phyloP scores from a whole-genome alignment of 2,329 filamentous ascomycete genomes.

The Kalmusia sp. region DNA sequence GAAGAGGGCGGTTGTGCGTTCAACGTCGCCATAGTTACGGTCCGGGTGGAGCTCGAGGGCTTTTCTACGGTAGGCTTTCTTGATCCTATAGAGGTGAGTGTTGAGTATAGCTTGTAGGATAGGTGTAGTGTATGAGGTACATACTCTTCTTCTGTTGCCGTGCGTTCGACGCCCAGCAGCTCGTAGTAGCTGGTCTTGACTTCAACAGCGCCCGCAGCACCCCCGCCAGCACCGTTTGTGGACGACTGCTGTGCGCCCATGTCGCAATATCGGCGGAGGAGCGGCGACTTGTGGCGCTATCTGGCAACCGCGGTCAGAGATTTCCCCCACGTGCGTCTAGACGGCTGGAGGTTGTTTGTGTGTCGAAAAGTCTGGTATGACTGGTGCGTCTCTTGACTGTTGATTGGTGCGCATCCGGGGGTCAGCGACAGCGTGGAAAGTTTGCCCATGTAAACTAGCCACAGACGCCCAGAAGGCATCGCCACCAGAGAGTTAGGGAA shows the following conservation, averaged over 20 bases:
- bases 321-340: slow-evolving; percentile 16
- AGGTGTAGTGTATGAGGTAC: no score
- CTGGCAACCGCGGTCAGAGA: slow-evolving; percentile 15
- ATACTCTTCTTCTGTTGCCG: slow-evolving; percentile 82
- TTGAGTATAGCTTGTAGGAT: no score
- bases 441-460: slow-evolving; percentile 2
- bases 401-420: slow-evolving; percentile 4
- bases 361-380: slow-evolving; percentile 12
- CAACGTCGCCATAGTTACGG: slow-evolving; percentile 86
- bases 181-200: slow-evolving; percentile 85
- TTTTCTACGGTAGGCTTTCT: slow-evolving; percentile 89
- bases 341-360: slow-evolving; percentile 3
- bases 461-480: neutral
- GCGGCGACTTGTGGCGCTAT: slow-evolving; percentile 13
- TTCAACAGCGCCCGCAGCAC: slow-evolving; percentile 29
- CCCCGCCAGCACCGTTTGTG: slow-evolving; percentile 27
- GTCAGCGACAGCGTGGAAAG: neutral
- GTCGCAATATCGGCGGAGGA: slow-evolving; percentile 11
- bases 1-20: slow-evolving; percentile 83
- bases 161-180: slow-evolving; percentile 74
- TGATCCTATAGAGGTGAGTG: slow-evolving; percentile 66
- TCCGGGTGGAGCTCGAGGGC: slow-evolving; percentile 95
- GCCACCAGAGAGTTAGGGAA: neutral
- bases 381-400: slow-evolving; percentile 1
- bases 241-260: slow-evolving; percentile 59